Evolutionary conservation across 441 rosid species (phyloP).

Genomic region (Jatropha podagrica): DNA sequence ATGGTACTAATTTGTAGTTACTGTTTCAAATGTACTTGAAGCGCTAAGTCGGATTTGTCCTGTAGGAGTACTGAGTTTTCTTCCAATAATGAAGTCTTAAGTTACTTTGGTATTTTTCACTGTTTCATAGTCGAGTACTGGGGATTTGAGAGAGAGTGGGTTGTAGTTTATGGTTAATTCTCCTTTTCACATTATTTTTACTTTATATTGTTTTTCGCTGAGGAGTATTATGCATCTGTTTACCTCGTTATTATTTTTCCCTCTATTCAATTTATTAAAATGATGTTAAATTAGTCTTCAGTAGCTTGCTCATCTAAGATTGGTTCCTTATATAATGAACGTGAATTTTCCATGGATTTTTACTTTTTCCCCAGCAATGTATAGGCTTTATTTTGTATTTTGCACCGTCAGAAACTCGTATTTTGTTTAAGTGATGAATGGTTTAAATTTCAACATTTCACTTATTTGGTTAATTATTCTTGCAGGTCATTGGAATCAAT

Average conservation of each 20-base stretch:
- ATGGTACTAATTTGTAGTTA: background rate
- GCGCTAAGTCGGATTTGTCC: background rate
- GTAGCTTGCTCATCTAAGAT: background rate
- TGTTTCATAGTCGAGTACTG: background rate
- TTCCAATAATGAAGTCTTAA: background rate
- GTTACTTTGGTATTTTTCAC: background rate
- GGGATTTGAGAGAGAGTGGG: background rate
- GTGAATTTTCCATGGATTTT: background rate
- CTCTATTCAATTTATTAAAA: background rate
- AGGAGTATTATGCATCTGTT: too few relatives aligned
- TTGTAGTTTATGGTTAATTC: background rate
- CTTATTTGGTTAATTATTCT: conserved; percentile 13
- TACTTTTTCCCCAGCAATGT: background rate
- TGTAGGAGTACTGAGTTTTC: background rate
- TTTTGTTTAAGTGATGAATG: background rate
- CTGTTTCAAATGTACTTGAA: background rate
- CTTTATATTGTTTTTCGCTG: too few relatives aligned
- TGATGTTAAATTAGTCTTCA: background rate
- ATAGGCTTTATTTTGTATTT: background rate
- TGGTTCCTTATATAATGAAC: background rate
- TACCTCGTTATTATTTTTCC: background rate
- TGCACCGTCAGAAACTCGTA: background rate
- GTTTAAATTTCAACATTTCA: background rate
- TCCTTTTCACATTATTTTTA: background rate
- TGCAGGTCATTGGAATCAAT: conserved; percentile 86